Conservation (phyloP, 805 yeast genomes). For the Candida nemodendra region DNA sequence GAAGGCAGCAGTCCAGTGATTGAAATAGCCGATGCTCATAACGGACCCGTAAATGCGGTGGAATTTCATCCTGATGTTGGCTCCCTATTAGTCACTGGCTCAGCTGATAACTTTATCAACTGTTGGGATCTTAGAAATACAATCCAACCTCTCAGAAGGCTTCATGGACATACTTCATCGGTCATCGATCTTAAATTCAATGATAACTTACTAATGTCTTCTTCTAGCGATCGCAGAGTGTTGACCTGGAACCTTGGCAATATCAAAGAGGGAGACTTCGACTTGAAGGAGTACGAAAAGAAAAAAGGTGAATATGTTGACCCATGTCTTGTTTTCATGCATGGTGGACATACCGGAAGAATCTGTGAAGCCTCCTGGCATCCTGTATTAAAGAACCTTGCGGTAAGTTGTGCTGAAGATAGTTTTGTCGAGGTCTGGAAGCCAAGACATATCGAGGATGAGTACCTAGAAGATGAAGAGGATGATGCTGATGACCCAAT, state of each 20-base stretch:
- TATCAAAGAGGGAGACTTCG: slow-evolving; percentile 55
- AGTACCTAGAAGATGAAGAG: slow-evolving; percentile 37
- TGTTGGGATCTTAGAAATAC: slow-evolving; percentile 75
- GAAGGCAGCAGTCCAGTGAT: slow-evolving; percentile 41
- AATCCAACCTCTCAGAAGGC: slow-evolving; percentile 54
- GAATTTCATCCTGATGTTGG: slow-evolving; percentile 57
- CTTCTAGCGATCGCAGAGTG: slow-evolving; percentile 66
- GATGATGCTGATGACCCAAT: slow-evolving; percentile 38
- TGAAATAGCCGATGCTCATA: slow-evolving; percentile 47
- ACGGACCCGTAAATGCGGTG: slow-evolving; percentile 65
- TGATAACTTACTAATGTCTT: slow-evolving; percentile 50
- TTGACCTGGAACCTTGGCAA: slow-evolving; percentile 71
- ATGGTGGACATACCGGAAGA: slow-evolving; percentile 81
- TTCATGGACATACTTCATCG: slow-evolving; percentile 64
- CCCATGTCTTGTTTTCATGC: slow-evolving; percentile 75
- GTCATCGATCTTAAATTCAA: slow-evolving; percentile 56
- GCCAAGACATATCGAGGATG: slow-evolving; percentile 49
- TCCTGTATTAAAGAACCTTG: slow-evolving; percentile 54
- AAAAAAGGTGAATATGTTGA: slow-evolving; percentile 59
- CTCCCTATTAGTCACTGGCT: slow-evolving; percentile 71
- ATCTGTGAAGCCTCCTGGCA: slow-evolving; percentile 69
- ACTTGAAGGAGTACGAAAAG: slow-evolving; percentile 50
- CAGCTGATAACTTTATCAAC: slow-evolving; percentile 70
- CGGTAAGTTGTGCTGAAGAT: slow-evolving; percentile 75
- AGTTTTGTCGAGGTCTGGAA: slow-evolving; percentile 75